A percentile compares a stretch with the other conserved stretches of the same genome.
These are phyloP conservation scores for Aspergillus clavatus DNA, from an alignment of 2,329 filamentous ascomycete species.

Conservation along the genomic window DNA sequence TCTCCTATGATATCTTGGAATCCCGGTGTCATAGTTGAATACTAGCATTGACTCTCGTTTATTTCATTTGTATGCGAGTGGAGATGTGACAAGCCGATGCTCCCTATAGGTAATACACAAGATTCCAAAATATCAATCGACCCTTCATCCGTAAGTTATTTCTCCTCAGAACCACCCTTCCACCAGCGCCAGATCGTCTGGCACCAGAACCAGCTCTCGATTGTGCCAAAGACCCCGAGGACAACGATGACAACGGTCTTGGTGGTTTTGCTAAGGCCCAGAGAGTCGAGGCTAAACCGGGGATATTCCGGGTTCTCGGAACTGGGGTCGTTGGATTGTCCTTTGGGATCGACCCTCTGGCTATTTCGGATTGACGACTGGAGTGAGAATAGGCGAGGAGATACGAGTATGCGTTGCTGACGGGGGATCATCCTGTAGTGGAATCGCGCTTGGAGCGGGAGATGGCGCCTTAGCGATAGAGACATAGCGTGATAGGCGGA, in stretches of 20 bases:
- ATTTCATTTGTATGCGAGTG: too few species aligned
- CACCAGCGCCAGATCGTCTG: conserved; percentile 25
- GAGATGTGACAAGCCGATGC: too few species aligned
- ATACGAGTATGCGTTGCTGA: neutral
- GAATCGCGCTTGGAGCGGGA: neutral
- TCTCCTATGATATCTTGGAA: too few species aligned
- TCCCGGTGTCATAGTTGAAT: too few species aligned
- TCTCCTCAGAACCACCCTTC: conserved; percentile 3
- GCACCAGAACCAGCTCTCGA: conserved; percentile 33
- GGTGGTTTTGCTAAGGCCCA: conserved; percentile 27
- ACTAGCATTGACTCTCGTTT: too few species aligned
- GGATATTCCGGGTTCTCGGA: neutral
- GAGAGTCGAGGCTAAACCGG: conserved; percentile 18
- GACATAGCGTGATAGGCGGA: too few species aligned
- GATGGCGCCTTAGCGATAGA: too few species aligned
- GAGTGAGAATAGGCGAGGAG: neutral
- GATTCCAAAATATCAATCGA: neutral
- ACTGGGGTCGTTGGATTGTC: neutral
- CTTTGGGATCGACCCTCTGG: neutral
- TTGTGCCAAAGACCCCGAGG: conserved; percentile 27
- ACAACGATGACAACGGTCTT: conserved; percentile 24
- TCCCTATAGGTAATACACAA: too few species aligned
- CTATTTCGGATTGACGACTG: neutral
- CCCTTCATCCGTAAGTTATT: neutral
- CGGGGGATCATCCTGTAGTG: neutral